Evolutionary conservation across 148 eudicot genomes (phyloP).

Genomic region (Camellia japonica): DNA sequence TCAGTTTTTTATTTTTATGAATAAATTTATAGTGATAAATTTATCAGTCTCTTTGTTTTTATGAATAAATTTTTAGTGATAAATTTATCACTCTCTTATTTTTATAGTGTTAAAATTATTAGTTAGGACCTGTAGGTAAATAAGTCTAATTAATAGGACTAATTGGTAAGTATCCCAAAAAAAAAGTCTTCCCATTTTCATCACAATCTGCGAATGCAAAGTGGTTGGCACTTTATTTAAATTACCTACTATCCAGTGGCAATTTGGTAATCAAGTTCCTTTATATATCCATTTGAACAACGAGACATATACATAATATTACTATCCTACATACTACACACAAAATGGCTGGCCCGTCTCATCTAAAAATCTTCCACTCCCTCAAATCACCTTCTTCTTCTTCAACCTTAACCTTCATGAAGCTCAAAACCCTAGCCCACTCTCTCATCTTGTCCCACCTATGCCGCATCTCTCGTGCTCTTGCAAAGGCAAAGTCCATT

Average conservation of each 20-base stretch:
- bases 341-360: slow-evolving; percentile 50
- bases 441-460: slow-evolving; percentile 62
- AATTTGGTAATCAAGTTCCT: slow-evolving; percentile 43
- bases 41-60: no score
- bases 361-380: slow-evolving; percentile 39
- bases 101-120: no score
- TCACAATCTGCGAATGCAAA: slow-evolving; percentile 20
- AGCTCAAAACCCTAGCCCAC: slow-evolving; percentile 65
- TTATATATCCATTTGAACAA: slow-evolving; percentile 41
- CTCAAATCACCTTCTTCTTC: slow-evolving; percentile 39
- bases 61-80: no score
- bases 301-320: slow-evolving; percentile 1
- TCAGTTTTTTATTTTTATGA: no score
- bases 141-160: no score
- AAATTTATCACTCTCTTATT: no score
- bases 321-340: background rate
- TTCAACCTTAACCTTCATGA: slow-evolving; percentile 42
- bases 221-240: slow-evolving; percentile 15
- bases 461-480: slow-evolving; percentile 50
- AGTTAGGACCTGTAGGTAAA: no score
- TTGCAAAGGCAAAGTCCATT: slow-evolving; percentile 70
- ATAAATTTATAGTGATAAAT: no score
- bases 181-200: background rate
- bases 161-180: no score
- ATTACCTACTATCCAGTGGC: slow-evolving; percentile 19